These are phyloP conservation scores for Tetracladium setigerum DNA, from an alignment of 495 filamentous ascomycete species.

Conservation along the genomic window DNA sequence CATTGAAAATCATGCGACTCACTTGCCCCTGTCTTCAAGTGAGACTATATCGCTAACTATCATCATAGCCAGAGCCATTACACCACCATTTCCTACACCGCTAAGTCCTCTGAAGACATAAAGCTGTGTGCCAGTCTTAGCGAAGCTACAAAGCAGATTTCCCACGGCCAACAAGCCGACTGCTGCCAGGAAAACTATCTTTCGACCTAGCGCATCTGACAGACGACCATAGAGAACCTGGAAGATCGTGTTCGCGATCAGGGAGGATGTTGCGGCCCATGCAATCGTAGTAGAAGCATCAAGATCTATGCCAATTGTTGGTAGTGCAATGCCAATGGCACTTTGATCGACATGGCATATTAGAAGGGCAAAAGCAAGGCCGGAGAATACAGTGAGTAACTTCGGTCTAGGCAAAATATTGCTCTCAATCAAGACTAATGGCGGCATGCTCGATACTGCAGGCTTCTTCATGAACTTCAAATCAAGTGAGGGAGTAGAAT, in stretches of 20 bases:
- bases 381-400: slow-evolving; percentile 47
- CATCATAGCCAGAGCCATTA: slow-evolving; percentile 75
- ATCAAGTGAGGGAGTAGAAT: no score
- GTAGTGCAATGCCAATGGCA: slow-evolving; percentile 50
- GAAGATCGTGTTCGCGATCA: slow-evolving; percentile 72
- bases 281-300: slow-evolving; percentile 47
- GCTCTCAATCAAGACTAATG: slow-evolving; percentile 28
- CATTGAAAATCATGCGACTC: background rate
- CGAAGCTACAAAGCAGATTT: slow-evolving; percentile 66
- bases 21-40: slow-evolving; percentile 67
- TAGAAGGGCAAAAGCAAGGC: slow-evolving; percentile 44
- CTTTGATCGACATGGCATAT: slow-evolving; percentile 59
- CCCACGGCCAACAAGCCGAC: slow-evolving; percentile 70
- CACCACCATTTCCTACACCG: slow-evolving; percentile 77
- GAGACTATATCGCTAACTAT: slow-evolving; percentile 72
- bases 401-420: slow-evolving; percentile 49
- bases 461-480: no score
- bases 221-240: slow-evolving; percentile 74
- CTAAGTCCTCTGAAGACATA: slow-evolving; percentile 54
- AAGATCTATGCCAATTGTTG: slow-evolving; percentile 51
- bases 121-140: slow-evolving; percentile 60
- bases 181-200: slow-evolving; percentile 62
- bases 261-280: slow-evolving; percentile 70
- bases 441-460: no score
- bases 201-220: slow-evolving; percentile 77